These are phyloP conservation scores for Trichoderma semiorbis DNA, from an alignment of 2,329 filamentous ascomycete genomes.

Conservation along the genomic window DNA sequence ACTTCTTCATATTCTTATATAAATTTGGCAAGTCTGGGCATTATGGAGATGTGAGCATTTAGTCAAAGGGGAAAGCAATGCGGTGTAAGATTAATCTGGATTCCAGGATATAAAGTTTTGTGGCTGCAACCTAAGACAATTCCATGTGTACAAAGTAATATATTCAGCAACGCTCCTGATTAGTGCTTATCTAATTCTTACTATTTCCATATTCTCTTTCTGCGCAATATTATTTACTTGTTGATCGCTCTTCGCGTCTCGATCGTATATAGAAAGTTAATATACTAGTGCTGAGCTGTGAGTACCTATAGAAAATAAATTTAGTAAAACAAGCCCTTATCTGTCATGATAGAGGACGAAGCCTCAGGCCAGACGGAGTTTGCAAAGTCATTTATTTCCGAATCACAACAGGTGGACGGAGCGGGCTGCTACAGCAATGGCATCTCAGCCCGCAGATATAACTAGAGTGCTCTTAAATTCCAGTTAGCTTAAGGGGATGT, in stretches of 20 bases:
- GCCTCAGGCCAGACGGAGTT: background rate
- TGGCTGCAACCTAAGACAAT: background rate
- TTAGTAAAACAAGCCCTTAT: background rate
- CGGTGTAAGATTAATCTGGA: background rate
- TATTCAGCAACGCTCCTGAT: background rate
- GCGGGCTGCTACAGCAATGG: no score
- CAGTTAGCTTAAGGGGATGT: no score
- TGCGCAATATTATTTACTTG: background rate
- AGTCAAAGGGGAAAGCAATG: background rate
- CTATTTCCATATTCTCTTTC: background rate
- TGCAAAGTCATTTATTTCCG: background rate
- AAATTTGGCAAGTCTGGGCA: background rate
- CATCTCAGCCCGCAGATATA: background rate
- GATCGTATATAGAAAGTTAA: background rate
- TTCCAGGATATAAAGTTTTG: background rate
- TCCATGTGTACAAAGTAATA: background rate
- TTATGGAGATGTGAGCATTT: background rate
- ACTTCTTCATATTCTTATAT: background rate
- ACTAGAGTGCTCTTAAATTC: background rate
- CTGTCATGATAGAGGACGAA: background rate
- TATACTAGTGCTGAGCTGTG: background rate
- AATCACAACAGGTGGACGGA: background rate
- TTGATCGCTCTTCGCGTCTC: background rate
- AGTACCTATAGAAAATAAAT: background rate
- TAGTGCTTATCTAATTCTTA: conserved; percentile 8